Conservation (phyloP, 2,329 filamentous ascomycete genomes). For the Zymoseptoria tritici region DNA sequence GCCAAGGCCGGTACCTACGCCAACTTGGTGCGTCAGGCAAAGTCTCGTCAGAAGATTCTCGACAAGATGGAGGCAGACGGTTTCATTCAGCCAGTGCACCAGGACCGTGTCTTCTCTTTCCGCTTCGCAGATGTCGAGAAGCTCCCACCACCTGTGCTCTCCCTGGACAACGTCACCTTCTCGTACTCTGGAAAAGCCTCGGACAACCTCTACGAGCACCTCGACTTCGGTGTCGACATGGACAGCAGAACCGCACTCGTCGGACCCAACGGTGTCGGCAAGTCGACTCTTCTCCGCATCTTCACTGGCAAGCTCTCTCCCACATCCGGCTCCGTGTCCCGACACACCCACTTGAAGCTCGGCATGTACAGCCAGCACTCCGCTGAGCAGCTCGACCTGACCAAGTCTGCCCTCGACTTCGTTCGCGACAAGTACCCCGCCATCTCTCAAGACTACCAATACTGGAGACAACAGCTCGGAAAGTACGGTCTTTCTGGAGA, state of each 20-base stretch:
- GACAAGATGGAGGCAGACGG: constrained; percentile 99
- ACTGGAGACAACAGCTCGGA: constrained; percentile 97
- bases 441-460: constrained; percentile 95
- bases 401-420: constrained; percentile 95
- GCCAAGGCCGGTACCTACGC: constrained; percentile 98
- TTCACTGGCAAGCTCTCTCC: constrained; percentile 94
- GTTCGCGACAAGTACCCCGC: constrained; percentile 88
- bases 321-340: constrained; percentile 70
- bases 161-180: constrained; percentile 96
- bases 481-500: constrained; percentile 90
- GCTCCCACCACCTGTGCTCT: constrained; percentile 92
- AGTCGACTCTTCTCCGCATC: constrained; percentile 89
- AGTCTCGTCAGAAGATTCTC: constrained; percentile 98
- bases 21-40: constrained; percentile 97
- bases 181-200: constrained; percentile 85
- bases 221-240: constrained; percentile 99
- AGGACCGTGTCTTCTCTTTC: constrained; percentile 91
- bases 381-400: constrained; percentile 94
- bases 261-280: constrained; percentile 97
- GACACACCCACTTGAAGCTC: constrained; percentile 97
- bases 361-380: constrained; percentile 98
- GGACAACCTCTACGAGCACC: constrained; percentile 91
- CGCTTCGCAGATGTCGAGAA: constrained; percentile 98
- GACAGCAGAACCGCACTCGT: constrained; percentile 95
- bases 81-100: constrained; percentile 83